phyloP scores from a whole-genome alignment of 805 yeast species.

The Ogataea populi-albae region DNA sequence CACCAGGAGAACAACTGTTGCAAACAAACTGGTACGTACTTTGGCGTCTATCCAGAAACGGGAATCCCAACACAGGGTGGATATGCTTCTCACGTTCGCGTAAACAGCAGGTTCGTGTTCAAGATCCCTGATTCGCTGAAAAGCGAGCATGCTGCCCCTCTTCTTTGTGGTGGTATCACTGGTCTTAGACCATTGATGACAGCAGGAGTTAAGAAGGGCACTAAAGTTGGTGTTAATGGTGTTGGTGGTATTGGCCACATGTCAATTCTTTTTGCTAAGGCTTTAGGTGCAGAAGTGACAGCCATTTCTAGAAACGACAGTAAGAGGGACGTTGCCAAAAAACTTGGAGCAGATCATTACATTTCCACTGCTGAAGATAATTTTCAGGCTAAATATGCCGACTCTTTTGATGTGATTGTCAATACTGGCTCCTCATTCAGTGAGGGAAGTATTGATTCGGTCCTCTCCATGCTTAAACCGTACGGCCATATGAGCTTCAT shows the following conservation, averaged over 20 bases:
- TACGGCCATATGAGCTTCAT: constrained; percentile 32
- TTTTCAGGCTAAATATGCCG: constrained; percentile 36
- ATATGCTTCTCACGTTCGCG: constrained; percentile 46
- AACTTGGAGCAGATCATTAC: constrained; percentile 52
- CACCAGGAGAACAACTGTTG: constrained; percentile 49
- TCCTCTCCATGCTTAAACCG: constrained; percentile 27
- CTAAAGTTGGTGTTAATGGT: constrained; percentile 48
- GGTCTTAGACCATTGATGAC: constrained; percentile 46
- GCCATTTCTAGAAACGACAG: constrained; percentile 51
- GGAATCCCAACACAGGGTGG: constrained; percentile 49
- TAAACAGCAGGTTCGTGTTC: constrained; percentile 43
- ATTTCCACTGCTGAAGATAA: constrained; percentile 51
- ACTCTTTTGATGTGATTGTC: constrained; percentile 44
- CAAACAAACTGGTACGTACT: constrained; percentile 49
- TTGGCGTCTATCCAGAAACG: constrained; percentile 40
- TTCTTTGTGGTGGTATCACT: constrained; percentile 57
- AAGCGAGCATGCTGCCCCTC: constrained; percentile 47
- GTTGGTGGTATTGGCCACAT: constrained; percentile 48
- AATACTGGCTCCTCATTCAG: constrained; percentile 46
- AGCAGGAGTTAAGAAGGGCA: constrained; percentile 46
- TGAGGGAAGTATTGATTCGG: constrained; percentile 25
- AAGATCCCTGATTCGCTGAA: constrained; percentile 45
- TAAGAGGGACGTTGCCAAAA: constrained; percentile 47
- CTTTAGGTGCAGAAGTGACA: constrained; percentile 57
- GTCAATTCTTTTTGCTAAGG: constrained; percentile 52